Evolutionary conservation across 208 protist species (phyloP).

Genomic region (Sergeia podlipaevii): DNA sequence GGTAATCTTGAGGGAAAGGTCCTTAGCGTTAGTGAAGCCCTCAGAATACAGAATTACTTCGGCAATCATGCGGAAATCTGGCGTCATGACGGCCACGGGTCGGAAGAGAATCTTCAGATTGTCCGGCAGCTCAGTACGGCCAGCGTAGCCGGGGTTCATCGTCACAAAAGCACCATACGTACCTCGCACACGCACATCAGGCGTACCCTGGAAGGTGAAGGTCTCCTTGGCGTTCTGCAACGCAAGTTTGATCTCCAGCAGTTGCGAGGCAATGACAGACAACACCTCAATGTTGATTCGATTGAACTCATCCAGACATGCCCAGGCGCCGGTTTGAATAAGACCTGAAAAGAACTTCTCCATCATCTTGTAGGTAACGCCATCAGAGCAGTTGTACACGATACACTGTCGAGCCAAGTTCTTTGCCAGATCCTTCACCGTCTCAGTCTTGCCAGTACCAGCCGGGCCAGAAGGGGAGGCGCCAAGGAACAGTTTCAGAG

Average conservation of each 20-base stretch:
- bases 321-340: constrained; percentile 96
- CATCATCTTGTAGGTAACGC: constrained; percentile 98
- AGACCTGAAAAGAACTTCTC: constrained; percentile 97
- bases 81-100: constrained; percentile 98
- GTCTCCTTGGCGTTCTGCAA: constrained; percentile 86
- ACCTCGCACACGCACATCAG: constrained; percentile 89
- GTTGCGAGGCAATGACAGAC: constrained; percentile 97
- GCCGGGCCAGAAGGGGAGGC: constrained; percentile 94
- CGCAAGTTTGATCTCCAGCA: constrained; percentile 95
- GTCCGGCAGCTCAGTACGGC: constrained; percentile 98
- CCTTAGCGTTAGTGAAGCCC: constrained; percentile 94
- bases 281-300: constrained; percentile 99
- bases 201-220: constrained; percentile 95
- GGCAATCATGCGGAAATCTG: constrained; percentile 98
- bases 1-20: constrained; percentile 97
- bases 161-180: constrained; percentile 98
- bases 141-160: constrained; percentile 99
- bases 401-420: constrained; percentile 96
- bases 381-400: constrained; percentile 98
- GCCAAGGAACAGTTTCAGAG: constrained; percentile 94
- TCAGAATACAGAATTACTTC: constrained; percentile 98
- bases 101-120: constrained; percentile 98
- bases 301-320: constrained; percentile 99
- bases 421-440: constrained; percentile 96
- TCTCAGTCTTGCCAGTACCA: constrained; percentile 97